These are phyloP conservation scores for Decorospora gaudefroyi DNA, from an alignment of 2,329 filamentous ascomycete species.

Conservation along the genomic window DNA sequence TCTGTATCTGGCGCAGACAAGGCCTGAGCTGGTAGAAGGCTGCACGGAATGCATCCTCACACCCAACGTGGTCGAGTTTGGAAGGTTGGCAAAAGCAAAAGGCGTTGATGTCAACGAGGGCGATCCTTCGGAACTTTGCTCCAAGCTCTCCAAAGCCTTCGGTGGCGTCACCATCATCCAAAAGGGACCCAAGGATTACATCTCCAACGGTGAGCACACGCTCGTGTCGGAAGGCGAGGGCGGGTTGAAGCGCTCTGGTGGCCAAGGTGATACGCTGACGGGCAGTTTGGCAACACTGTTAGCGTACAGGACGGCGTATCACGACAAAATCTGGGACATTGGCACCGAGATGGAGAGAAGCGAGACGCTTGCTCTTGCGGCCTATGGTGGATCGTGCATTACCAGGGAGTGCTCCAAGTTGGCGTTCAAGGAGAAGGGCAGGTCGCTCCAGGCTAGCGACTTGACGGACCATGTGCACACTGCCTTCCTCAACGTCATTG, in stretches of 20 bases:
- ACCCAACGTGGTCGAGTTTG: constrained; percentile 94
- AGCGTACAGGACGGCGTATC: constrained; percentile 85
- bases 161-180: constrained; percentile 90
- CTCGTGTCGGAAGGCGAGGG: constrained; percentile 76
- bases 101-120: constrained; percentile 64
- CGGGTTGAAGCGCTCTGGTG: constrained; percentile 86
- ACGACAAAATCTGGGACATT: constrained; percentile 76
- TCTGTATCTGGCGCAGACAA: constrained; percentile 73
- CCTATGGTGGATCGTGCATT: constrained; percentile 83
- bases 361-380: constrained; percentile 72
- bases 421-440: constrained; percentile 82
- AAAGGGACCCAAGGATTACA: constrained; percentile 81
- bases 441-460: constrained; percentile 89
- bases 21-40: constrained; percentile 76
- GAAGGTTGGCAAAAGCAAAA: constrained; percentile 74
- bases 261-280: constrained; percentile 94
- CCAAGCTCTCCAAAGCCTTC: constrained; percentile 72
- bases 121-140: constrained; percentile 63
- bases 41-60: constrained; percentile 87
- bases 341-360: constrained; percentile 58
- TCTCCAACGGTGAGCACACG: constrained; percentile 79
- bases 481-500: constrained; percentile 80
- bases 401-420: constrained; percentile 88
- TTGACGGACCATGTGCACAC: constrained; percentile 86
- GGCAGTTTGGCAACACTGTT: constrained; percentile 86